A percentile compares a stretch with the other conserved stretches of the same genome.
Evolutionary conservation across 225 moss, liverwort and hornwort genomes (phyloP).

Genomic region (Pseudoscleropodium purum): DNA sequence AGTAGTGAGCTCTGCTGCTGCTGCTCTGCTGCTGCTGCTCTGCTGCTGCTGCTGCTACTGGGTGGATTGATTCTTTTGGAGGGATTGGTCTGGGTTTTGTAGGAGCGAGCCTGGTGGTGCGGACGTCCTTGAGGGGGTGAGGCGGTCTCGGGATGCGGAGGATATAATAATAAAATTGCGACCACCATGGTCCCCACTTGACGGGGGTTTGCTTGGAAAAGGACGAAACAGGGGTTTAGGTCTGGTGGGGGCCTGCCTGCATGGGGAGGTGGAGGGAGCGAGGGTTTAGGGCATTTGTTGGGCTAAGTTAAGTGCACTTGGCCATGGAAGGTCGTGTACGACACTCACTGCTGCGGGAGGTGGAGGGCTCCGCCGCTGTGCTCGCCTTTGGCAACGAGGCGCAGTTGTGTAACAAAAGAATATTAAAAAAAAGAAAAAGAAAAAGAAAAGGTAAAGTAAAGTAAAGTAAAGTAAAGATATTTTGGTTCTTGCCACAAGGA

Average conservation of each 20-base stretch:
- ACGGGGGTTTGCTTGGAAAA: neutral
- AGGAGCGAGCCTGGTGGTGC: neutral
- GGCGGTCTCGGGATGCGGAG: neutral
- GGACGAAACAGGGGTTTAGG: neutral
- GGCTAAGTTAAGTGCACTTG: neutral
- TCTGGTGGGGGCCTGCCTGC: neutral
- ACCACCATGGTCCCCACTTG: neutral
- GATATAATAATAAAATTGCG: neutral
- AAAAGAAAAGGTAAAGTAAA: neutral
- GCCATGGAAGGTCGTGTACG: neutral
- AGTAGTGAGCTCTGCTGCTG: neutral
- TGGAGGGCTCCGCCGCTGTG: neutral
- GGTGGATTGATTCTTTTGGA: neutral
- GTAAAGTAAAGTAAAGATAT: no score
- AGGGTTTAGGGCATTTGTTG: neutral
- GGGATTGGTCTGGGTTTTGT: neutral
- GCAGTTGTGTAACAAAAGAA: no score
- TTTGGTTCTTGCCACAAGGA: neutral
- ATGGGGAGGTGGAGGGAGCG: neutral
- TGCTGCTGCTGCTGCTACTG: neutral
- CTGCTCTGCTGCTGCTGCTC: neutral
- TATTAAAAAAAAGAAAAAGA: no score
- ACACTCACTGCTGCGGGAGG: neutral
- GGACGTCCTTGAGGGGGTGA: neutral
- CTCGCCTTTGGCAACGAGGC: neutral